Evolutionary conservation across 1,284 basidiomycete species (phyloP).

Genomic region (Hypsizygus ulmarius): DNA sequence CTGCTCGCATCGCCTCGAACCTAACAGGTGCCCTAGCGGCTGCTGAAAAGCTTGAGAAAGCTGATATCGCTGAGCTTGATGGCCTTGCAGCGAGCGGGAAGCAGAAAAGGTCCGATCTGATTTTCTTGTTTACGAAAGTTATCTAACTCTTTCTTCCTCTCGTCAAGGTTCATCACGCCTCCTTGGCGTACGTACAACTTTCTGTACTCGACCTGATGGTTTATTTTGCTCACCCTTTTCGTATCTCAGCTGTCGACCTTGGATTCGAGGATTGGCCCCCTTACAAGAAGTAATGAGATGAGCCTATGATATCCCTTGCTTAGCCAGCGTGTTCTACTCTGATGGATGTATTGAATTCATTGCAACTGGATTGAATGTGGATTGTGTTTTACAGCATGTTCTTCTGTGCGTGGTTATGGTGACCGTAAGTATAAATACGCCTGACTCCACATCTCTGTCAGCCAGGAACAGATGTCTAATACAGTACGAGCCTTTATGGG

Average conservation of each 20-base stretch:
- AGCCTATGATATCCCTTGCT: background rate
- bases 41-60: slow-evolving; percentile 48
- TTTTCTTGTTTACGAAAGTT: background rate
- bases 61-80: slow-evolving; percentile 65
- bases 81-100: slow-evolving; percentile 68
- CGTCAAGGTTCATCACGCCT: slow-evolving; percentile 53
- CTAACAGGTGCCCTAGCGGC: slow-evolving; percentile 51
- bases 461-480: background rate
- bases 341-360: background rate
- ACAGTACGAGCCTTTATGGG: too few relatives aligned
- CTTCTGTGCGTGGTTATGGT: background rate
- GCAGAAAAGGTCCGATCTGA: slow-evolving; percentile 50
- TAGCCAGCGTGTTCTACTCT: background rate
- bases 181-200: slow-evolving; percentile 57
- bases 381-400: slow-evolving; percentile 1
- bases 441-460: background rate
- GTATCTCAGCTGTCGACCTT: slow-evolving; percentile 51
- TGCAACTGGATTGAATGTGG: background rate
- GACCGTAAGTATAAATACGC: background rate
- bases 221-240: slow-evolving; percentile 14
- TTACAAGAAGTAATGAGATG: slow-evolving; percentile 15
- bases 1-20: slow-evolving; percentile 71
- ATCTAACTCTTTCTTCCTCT: background rate
- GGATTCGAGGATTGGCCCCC: slow-evolving; percentile 67
- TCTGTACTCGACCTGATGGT: slow-evolving; percentile 2